Percentiles rank a stretch among this genome's conserved stretches.
Evolutionary conservation across 768 basidiomycete species (phyloP).

Genomic region (Cyclocybe cylindracea): DNA sequence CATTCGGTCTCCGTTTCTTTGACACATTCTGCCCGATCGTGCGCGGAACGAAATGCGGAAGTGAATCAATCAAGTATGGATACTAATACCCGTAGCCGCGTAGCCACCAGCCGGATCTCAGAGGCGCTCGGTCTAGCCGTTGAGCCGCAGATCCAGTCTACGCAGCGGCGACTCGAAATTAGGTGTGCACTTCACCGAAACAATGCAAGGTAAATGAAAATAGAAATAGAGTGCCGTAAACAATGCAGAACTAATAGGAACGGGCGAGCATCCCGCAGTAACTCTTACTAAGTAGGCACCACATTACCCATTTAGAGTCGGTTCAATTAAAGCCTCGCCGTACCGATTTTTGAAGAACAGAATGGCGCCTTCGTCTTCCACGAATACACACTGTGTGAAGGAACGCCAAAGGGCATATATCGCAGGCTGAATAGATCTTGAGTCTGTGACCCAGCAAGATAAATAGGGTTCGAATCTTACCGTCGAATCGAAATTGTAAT

Average conservation of each 20-base stretch:
- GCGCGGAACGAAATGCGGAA: slow-evolving; percentile 4
- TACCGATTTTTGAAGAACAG: slow-evolving; percentile 56
- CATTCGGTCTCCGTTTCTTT: slow-evolving; percentile 1
- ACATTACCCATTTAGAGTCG: neutral
- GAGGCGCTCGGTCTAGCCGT: too few relatives aligned
- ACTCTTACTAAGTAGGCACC: too few relatives aligned
- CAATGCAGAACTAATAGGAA: too few relatives aligned
- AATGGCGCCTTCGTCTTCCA: slow-evolving; percentile 56
- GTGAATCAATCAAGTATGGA: slow-evolving; percentile 10
- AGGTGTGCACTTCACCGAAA: too few relatives aligned
- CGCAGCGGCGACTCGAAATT: too few relatives aligned
- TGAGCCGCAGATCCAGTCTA: too few relatives aligned
- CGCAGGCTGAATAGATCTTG: slow-evolving; percentile 27
- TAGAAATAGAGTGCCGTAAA: too few relatives aligned
- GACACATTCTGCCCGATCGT: slow-evolving; percentile 19
- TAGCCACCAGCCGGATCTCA: too few relatives aligned
- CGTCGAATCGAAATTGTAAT: slow-evolving; percentile 62
- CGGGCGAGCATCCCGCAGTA: too few relatives aligned
- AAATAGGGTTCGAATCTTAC: slow-evolving; percentile 28
- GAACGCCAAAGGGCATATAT: slow-evolving; percentile 55
- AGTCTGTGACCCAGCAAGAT: neutral
- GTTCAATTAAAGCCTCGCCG: slow-evolving; percentile 36
- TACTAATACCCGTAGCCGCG: slow-evolving; percentile 3
- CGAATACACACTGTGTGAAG: slow-evolving; percentile 59
- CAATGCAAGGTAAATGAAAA: too few relatives aligned